Base-by-base conservation (phyloP, 2,329 filamentous ascomycete genomes). In the Talaromyces rugulosus region DNA sequence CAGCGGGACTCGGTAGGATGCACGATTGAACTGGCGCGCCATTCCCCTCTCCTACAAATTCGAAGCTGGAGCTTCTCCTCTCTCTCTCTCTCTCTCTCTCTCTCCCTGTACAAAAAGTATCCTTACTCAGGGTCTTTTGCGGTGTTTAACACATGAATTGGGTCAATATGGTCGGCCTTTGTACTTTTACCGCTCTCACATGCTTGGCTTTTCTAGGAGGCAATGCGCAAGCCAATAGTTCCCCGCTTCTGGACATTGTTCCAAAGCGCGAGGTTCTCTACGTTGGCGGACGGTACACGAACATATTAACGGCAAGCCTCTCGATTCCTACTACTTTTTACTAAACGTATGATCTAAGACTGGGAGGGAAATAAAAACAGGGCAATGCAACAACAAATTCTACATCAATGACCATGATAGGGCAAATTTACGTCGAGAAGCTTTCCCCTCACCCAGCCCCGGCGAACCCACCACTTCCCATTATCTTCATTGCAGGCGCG, bases 401-500 rank as follows among this genome's bases (percentile, higher is more conserved):
- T 52, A 52, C 50, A 14, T 52, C 50, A 16, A 5, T 52, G 50
- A 14, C 50, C 1, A 52, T 52, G 50, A 52, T 31, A 52, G 50
- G 28, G 27, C 50, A 52, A 30, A 52, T 52, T 18, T 52, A 52
- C 27, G 50, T 52, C 9, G 50, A 52, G 27, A 52, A 52, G 50
- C 50, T 52, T 31, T 52, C 50, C 5, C 50, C 50, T 52, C 4
- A 52, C 50, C 50, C 50, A 52, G 23, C 27, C 11, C 50, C 50
- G 27, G 27, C 14, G 50, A 16, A 52, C 28, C 27, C 50, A 52
- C 50, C 9, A 52, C 27, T 52, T 52, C 50, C 50, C 14, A 52
- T 52, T 28, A 40, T 56, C 54, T 56, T 56, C 30, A 56, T 56
- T 56, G 54, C 54, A 40, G 54, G 54, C 54, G n/a, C 54, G n/a